Base-by-base conservation (phyloP, 1,284 basidiomycete genomes). In the Fistulinella staudtii region DNA sequence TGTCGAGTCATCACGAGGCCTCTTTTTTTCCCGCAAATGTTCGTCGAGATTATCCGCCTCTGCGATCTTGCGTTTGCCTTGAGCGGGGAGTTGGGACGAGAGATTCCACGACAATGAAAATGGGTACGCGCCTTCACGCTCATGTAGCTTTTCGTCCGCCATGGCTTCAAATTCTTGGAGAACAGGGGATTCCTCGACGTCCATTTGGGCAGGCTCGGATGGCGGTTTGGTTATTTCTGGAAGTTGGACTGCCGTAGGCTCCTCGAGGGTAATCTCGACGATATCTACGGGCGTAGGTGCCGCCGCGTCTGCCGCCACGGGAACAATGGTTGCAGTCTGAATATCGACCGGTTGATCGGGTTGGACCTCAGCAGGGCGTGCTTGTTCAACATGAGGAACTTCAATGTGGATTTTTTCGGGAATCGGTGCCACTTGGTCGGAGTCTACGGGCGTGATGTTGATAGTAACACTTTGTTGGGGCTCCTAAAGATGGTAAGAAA, bases 21-120 rank as follows among this genome's bases (percentile, higher is more conserved):
- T 75, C 63, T 89, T 89, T 53, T 68, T 76, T 23, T 85, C 82
- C 24, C 77, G 74, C 11, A 65, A 65, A 9, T 69, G 72, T 20
- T 81, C 80, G n/a, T 69, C 59, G 2, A 64, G 50, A 30, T 59
- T 66, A 37, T 81, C 82, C 18, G 70, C 54, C 30, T 81, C 74
- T 7, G 78, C 74, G 2, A 74, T 74, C 58, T 85, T 85, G 43
- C 86, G 80, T 69, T 89, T 89, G 33, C 72, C 85, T 85, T 45
- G 24, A 3, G 27, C 28, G n/a, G 25, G 14, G 15, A 5, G 22
- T 13, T 24, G 13, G 4, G 15, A 27, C 51, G 8, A 54, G 36
- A 0, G 13, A 24, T 18, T 13, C n/a, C n/a, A n/a, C n/a, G n/a
- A n/a, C n/a, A n/a, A n/a, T n/a, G n/a, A n/a, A n/a, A n/a, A 25